Base-by-base conservation (phyloP, 768 basidiomycete species). In the Trametes punicea region DNA sequence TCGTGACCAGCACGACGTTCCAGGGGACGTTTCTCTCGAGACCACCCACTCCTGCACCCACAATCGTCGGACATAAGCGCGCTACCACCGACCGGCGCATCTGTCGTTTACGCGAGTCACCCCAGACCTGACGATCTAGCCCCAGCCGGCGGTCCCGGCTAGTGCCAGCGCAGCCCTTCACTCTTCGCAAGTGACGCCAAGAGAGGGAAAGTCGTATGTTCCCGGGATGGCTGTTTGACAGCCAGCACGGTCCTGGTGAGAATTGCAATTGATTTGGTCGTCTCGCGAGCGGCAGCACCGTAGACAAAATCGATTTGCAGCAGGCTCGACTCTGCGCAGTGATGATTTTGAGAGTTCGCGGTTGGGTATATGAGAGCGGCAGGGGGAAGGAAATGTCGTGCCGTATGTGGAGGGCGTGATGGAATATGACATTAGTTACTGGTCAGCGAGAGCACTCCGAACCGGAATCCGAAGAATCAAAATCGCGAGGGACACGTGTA, bases 201-300 rank as follows among this genome's bases (percentile, higher is more conserved):
- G 55, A 7, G 65, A 60, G 18, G 74, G 75, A 59, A 81, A 81
- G 38, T 71, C 69, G 55, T 81, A 81, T 16, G 58, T 70, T 2
- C 80, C 80, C 20, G 78, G 78, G 50, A 81, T 67, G 18, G 77
- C 75, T 33, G 55, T 62, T 16, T 65, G 64, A 55, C 79, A 79
- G 0, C 79, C 77, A 27, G 65, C 64, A 27, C 71, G 70, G 63
- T 81, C 79, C 51, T 72, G 70, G 62, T 81, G 77, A 7, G 80
- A 81, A 62, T 81, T 80, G 55, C 80, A 81, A 50, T 78, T 76
- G 44, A 63, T 41, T 58, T 81, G 79, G 46, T 81, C 79, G 49
- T 75, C 63, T 9, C 61, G 61, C 6, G 55, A 54, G 29, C 68
- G 64, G 61, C 80, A 81, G 66, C 79, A 81, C 21, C 78, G 73